A percentile compares a stretch with the other conserved stretches of the same genome.
phyloP scores from a whole-genome alignment of 805 yeast genomes.

The Suhomyces sp. region DNA sequence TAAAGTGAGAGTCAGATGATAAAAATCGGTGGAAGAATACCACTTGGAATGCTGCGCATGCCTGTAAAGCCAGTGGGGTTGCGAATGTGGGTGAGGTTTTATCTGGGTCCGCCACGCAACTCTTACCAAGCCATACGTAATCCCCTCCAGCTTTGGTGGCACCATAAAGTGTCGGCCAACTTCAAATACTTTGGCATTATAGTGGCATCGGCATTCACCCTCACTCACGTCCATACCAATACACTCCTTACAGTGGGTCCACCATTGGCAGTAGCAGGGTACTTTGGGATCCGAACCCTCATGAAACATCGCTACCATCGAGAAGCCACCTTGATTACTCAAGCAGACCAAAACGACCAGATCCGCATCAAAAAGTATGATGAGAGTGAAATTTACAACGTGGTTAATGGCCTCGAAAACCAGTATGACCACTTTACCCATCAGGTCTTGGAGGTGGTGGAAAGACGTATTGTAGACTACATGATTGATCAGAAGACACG shows the following conservation, averaged over 20 bases:
- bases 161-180: constrained; percentile 21
- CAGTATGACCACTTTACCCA: constrained; percentile 34
- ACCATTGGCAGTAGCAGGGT: constrained; percentile 30
- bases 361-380: constrained; percentile 29
- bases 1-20: neutral
- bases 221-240: constrained; percentile 37
- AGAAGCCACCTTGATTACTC: constrained; percentile 13
- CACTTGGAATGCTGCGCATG: too few species aligned
- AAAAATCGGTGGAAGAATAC: too few species aligned
- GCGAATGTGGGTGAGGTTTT: neutral
- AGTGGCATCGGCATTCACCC: constrained; percentile 22
- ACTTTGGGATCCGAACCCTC: constrained; percentile 18
- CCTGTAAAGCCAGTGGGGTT: too few species aligned
- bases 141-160: constrained; percentile 25
- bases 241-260: constrained; percentile 35
- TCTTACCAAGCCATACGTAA: constrained; percentile 26
- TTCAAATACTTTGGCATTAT: constrained; percentile 29
- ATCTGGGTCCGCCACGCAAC: constrained; percentile 29
- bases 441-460: constrained; percentile 26
- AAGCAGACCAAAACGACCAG: constrained; percentile 7
- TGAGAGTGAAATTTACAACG: constrained; percentile 29
- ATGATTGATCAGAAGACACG: constrained; percentile 11
- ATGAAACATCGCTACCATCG: constrained; percentile 10
- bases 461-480: constrained; percentile 25
- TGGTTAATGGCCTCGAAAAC: constrained; percentile 34